A percentile compares a stretch with the other conserved stretches of the same genome.
phyloP scores from a whole-genome alignment of 805 yeast species.

The Metschnikowia proteae region DNA sequence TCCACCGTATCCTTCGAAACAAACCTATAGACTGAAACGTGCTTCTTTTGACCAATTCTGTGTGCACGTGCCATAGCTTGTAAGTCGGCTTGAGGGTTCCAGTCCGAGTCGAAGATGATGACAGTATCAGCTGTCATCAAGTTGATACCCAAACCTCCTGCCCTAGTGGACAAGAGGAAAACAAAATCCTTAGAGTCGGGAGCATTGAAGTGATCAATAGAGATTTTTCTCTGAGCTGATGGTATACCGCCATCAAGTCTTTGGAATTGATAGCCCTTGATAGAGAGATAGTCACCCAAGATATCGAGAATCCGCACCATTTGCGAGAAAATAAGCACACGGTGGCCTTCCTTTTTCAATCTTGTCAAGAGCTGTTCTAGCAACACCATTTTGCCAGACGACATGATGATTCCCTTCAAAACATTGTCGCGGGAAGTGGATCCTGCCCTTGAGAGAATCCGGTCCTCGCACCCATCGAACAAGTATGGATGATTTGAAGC shows the following conservation, averaged over 20 bases:
- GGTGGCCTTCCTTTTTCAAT: slow-evolving; percentile 87
- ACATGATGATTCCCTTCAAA: slow-evolving; percentile 90
- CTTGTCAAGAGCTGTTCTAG: slow-evolving; percentile 84
- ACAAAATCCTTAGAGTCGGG: slow-evolving; percentile 90
- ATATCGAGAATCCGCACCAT: slow-evolving; percentile 97
- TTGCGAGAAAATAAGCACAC: slow-evolving; percentile 92
- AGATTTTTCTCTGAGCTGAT: slow-evolving; percentile 85
- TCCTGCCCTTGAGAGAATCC: slow-evolving; percentile 65
- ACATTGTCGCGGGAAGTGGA: slow-evolving; percentile 68
- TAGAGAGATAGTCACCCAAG: slow-evolving; percentile 84
- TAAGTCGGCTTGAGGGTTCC: slow-evolving; percentile 99
- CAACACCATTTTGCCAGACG: slow-evolving; percentile 96
- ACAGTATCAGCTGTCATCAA: slow-evolving; percentile 99
- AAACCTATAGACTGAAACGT: slow-evolving; percentile 94
- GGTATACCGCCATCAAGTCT: slow-evolving; percentile 96
- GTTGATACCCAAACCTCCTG: slow-evolving; percentile 98
- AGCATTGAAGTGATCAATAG: slow-evolving; percentile 95
- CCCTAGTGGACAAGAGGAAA: slow-evolving; percentile 88
- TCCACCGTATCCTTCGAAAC: slow-evolving; percentile 98
- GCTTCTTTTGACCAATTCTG: slow-evolving; percentile 98
- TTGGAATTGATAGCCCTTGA: slow-evolving; percentile 86
- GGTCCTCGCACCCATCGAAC: slow-evolving; percentile 88
- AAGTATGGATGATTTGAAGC: slow-evolving; percentile 97
- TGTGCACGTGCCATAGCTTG: slow-evolving; percentile 99
- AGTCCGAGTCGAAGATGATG: slow-evolving; percentile 94